Percentiles rank a stretch among this genome's conserved stretches.
Conservation (phyloP, 768 basidiomycete species). For the Dacryopinax spathularia region DNA sequence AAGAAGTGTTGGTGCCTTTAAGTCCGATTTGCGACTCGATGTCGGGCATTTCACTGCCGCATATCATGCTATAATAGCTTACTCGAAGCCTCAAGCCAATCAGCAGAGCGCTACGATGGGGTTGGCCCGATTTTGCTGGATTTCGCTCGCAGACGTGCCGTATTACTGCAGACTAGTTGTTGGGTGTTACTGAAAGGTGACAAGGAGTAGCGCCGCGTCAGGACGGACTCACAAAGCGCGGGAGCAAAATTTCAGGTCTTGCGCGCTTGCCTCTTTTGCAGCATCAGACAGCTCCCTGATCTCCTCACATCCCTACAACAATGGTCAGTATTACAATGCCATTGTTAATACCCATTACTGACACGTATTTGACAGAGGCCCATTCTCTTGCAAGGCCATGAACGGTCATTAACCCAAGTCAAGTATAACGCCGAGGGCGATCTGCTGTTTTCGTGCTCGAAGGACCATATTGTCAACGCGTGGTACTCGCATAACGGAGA, state of each 20-base stretch:
- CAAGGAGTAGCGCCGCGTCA: not conserved
- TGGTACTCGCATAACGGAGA: slow-evolving; percentile 98
- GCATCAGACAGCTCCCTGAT: not conserved
- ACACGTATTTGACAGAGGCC: slow-evolving; percentile 36
- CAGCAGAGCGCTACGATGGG: too few relatives aligned
- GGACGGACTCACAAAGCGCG: not conserved
- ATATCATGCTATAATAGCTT: too few relatives aligned
- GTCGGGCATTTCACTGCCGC: too few relatives aligned
- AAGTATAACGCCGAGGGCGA: slow-evolving; percentile 96
- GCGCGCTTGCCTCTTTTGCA: not conserved
- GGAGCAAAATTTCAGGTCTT: not conserved
- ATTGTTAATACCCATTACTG: not conserved
- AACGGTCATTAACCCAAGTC: slow-evolving; percentile 93
- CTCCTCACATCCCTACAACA: not conserved
- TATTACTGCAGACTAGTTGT: too few relatives aligned
- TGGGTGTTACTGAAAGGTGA: too few relatives aligned
- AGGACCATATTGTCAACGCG: slow-evolving; percentile 88
- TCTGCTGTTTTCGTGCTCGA: slow-evolving; percentile 86
- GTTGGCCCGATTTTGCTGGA: too few relatives aligned
- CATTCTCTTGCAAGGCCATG: slow-evolving; percentile 76
- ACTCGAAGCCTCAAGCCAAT: too few relatives aligned
- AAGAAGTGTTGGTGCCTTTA: too few relatives aligned
- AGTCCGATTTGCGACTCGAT: too few relatives aligned
- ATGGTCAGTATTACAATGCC: not conserved
- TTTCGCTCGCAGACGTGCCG: too few relatives aligned